Percentiles rank a stretch among this genome's conserved stretches.
Evolutionary conservation across 2,329 filamentous ascomycete species (phyloP).

Genomic region (Aspergillus udagawae): DNA sequence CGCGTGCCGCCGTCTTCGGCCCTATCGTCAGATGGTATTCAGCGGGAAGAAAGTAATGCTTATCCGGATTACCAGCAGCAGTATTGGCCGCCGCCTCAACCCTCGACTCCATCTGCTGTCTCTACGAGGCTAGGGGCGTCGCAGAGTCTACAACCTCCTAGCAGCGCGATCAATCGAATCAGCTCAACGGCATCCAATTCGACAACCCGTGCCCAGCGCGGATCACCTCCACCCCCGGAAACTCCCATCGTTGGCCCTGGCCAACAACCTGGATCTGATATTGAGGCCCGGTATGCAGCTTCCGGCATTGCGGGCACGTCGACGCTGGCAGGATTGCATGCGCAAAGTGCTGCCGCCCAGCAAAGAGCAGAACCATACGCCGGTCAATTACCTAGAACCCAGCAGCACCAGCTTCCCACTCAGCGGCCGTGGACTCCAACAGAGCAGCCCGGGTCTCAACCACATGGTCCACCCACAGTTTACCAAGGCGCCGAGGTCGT

Average conservation of each 20-base stretch:
- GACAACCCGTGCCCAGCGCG: conserved; percentile 84
- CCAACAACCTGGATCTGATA: conserved; percentile 69
- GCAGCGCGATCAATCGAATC: conserved; percentile 56
- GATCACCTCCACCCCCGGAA: conserved; percentile 91
- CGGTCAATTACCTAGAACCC: conserved; percentile 40
- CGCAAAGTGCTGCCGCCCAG: conserved; percentile 74
- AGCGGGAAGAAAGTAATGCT: conserved; percentile 32
- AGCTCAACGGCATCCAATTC: conserved; percentile 87
- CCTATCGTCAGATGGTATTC: conserved; percentile 17
- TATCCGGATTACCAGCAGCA: conserved; percentile 57
- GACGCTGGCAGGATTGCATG: conserved; percentile 70
- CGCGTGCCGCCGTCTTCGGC: conserved; percentile 36
- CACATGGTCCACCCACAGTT: conserved; percentile 83
- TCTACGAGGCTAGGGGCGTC: conserved; percentile 17
- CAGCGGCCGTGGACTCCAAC: conserved; percentile 89
- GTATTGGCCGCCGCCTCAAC: conserved; percentile 57
- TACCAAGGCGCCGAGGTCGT: conserved; percentile 83
- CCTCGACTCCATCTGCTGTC: conserved; percentile 18
- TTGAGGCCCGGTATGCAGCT: conserved; percentile 87
- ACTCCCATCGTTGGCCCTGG: conserved; percentile 76
- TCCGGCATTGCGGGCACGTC: conserved; percentile 84
- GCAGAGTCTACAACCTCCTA: conserved; percentile 48
- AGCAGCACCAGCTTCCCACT: conserved; percentile 34
- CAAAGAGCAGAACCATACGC: conserved; percentile 78
- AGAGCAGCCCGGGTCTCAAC: conserved; percentile 78